Evolutionary conservation across 1,139 yeast species (phyloP).

Genomic region (Yamadazyma sp.): DNA sequence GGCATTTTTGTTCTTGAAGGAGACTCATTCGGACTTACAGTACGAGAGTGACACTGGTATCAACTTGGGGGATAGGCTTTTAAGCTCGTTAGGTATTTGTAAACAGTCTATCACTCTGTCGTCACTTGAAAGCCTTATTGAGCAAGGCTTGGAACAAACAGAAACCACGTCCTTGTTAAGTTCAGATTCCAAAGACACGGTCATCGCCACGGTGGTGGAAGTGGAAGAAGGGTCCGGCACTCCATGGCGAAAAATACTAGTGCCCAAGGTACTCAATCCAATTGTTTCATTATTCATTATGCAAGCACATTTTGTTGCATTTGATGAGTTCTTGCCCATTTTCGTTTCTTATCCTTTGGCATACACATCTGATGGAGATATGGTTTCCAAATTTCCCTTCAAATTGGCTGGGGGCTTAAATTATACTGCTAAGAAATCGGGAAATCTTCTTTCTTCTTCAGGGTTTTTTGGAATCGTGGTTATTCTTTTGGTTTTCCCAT

Average conservation of each 20-base stretch:
- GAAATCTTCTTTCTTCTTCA: constrained; percentile 51
- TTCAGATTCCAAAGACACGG: neutral
- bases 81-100: constrained; percentile 27
- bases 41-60: constrained; percentile 47
- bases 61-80: constrained; percentile 46
- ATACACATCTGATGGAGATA: constrained; percentile 23
- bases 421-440: constrained; percentile 46
- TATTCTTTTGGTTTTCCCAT: constrained; percentile 52
- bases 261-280: constrained; percentile 10
- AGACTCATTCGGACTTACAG: constrained; percentile 49
- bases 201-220: neutral
- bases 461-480: constrained; percentile 56
- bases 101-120: constrained; percentile 19
- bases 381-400: constrained; percentile 37
- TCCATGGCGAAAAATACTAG: constrained; percentile 7
- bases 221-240: neutral
- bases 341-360: constrained; percentile 37
- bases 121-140: neutral
- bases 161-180: constrained; percentile 5
- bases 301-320: constrained; percentile 45
- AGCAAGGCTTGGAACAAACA: neutral
- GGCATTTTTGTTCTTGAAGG: constrained; percentile 55
- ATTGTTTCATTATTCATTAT: constrained; percentile 10
- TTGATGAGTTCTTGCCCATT: constrained; percentile 58
- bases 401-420: constrained; percentile 27